Base-by-base conservation (phyloP, 1,284 basidiomycete species). In the Papiliotrema fonsecae region DNA sequence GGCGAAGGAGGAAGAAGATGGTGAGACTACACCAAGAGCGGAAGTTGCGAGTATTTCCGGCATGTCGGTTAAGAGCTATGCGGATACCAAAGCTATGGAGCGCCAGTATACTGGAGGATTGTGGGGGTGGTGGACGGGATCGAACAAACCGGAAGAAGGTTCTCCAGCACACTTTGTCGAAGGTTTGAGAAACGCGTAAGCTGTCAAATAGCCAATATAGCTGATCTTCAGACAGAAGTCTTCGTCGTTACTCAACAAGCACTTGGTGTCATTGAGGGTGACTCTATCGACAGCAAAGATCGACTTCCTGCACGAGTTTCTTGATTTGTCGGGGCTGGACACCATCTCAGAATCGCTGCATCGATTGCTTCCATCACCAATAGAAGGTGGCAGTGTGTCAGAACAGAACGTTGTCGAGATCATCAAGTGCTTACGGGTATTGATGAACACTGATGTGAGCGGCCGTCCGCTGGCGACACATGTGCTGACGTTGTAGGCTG, bases 401-500 rank as follows among this genome's bases (percentile, higher is more conserved):
- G 80, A 79, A n/a, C 80, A 77, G 4, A 80, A 85, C 1, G 72
- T 90, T 19, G 65, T 84, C 28, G 88, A 92, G 63, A 72, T 83
- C 27, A 78, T 90, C 58, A 88, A 86, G 66, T 91, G 87, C 65
- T 72, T 94, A 28, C 77, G 89, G 31, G 86, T 87, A 0, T 72
- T 94, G 10, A 76, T 92, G 60, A 94, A 94, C 63, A 91, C 86
- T 2, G 83, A 88, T 72, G 88, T 88, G 63, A 65, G 83, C 68
- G 35, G 39, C 28, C n/a, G 1, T 21, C 18, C 4, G 16, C 18
- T 19, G 16, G 44, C 10, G 37, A 9, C 24, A 18, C 2, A 35
- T 16, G 14, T 22, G 34, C 11, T 30, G 50, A 54, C 55, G 21
- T 51, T 38, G n/a, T 38, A 43, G 86, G 74, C 79, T 40, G 88